Base-by-base conservation (phyloP, 257 asterid species). In the Dorcoceras hygrometricum region DNA sequence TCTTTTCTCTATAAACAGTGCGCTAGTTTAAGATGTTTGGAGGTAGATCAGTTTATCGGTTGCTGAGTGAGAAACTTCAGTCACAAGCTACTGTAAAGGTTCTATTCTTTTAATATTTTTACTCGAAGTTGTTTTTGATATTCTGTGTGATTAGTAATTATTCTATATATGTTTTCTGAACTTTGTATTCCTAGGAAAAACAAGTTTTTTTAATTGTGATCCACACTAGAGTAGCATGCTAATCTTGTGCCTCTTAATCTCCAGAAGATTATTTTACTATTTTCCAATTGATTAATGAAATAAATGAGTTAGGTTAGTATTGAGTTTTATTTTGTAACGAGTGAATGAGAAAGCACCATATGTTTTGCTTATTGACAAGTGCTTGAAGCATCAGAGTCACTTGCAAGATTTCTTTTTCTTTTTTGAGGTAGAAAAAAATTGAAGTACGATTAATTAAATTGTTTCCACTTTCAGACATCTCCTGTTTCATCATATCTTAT, bases 21-120 rank as follows among this genome's bases (percentile, higher is more conserved):
- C 29, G 65, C 60, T 57, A 23, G 26, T 22, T 43, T 69, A 74
- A 63, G 71, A 78, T 81, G 86, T 70, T 75, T 71, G 77, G 86
- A 78, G 77, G 79, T 71, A 75, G 83, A 78, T 74, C 75, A 36
- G 27, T 81, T 61, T 72, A 67, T 55, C 70, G 70, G 62, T 59
- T 81, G 63, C 73, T 81, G 74, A 73, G 65, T 64, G 73, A 67
- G 65, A 78, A 64, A 61, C 67, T 81, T 73, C 81, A 57, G n/a
- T 73, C 73, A 26, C 76, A 67, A 61, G 62, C 48, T 77, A 76
- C 55, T 34, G 75, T 79, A 72, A 67, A 19, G 23, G 28, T 54
- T 2, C 54, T 64, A 32, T 61, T 79, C 61, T 50, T 48, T 6
- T 11, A 53, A 11, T 59, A 8, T 0, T 56, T 54, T n/a, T 32